Conservation (phyloP, 345 rosid species). For the Populus ilicifolia region DNA sequence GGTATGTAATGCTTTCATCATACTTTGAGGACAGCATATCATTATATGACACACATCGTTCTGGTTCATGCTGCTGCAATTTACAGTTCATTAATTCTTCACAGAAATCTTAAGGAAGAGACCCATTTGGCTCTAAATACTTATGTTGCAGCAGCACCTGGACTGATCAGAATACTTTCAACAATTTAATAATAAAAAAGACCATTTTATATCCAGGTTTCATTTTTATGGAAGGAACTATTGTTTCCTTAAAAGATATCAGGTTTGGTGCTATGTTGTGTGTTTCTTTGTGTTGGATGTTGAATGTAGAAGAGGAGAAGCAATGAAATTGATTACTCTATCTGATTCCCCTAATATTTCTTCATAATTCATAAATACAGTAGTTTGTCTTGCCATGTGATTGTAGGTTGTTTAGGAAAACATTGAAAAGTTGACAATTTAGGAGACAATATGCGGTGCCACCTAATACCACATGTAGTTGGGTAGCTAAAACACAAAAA, state of each 20-base stretch:
- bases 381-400: background rate
- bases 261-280: background rate
- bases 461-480: background rate
- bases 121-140: background rate
- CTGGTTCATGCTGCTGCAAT: background rate
- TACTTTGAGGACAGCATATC: background rate
- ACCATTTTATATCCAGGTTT: background rate
- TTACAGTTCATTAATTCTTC: background rate
- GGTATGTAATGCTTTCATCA: conserved; percentile 38
- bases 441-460: background rate
- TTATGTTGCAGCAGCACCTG: background rate
- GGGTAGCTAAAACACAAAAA: background rate
- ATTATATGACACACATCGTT: background rate
- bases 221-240: background rate
- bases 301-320: background rate
- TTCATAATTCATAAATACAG: background rate
- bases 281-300: background rate
- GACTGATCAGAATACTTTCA: background rate
- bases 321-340: background rate
- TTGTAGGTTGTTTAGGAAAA: background rate
- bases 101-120: background rate
- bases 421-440: background rate
- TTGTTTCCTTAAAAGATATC: background rate
- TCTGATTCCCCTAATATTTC: background rate
- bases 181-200: background rate